A percentile compares a stretch with the other conserved stretches of the same genome.
Conservation (phyloP, 148 eudicot genomes). For the Bassia scoparia region DNA sequence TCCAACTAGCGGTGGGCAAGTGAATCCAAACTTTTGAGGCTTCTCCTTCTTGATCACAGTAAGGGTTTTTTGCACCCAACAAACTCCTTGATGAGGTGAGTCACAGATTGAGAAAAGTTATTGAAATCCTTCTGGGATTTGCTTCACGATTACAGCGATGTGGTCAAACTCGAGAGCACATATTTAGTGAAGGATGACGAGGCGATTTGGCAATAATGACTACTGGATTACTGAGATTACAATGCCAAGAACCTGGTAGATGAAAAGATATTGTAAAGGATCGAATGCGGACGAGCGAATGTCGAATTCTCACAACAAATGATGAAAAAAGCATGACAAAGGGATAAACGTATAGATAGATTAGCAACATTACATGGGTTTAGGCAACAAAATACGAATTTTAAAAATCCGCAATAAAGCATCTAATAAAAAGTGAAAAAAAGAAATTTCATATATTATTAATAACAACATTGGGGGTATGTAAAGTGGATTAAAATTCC, state of each 20-base stretch:
- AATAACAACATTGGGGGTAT: too few species aligned
- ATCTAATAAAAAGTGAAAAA: too few species aligned
- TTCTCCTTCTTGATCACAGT: slow-evolving; percentile 25
- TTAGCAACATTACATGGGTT: too few species aligned
- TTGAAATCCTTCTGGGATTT: slow-evolving; percentile 18
- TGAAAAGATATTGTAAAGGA: neutral
- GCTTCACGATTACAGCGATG: slow-evolving; percentile 22
- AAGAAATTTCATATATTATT: too few species aligned
- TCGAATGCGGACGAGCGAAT: neutral
- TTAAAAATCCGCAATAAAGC: too few species aligned
- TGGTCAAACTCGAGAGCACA: slow-evolving; percentile 32
- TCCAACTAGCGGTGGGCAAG: slow-evolving; percentile 45
- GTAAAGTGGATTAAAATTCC: too few species aligned
- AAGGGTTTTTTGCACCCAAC: slow-evolving; percentile 26
- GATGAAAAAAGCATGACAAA: neutral
- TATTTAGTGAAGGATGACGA: slow-evolving; percentile 36
- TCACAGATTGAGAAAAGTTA: slow-evolving; percentile 17
- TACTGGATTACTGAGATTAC: neutral
- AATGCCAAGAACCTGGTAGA: slow-evolving; percentile 1
- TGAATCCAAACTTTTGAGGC: slow-evolving; percentile 24
- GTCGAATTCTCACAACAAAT: too few species aligned
- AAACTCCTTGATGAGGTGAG: slow-evolving; percentile 21
- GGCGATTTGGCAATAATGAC: slow-evolving; percentile 40
- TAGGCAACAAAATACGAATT: too few species aligned
- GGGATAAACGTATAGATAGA: too few species aligned